Evolutionary conservation across 768 basidiomycete genomes (phyloP).

Genomic region (Mycena floridula): DNA sequence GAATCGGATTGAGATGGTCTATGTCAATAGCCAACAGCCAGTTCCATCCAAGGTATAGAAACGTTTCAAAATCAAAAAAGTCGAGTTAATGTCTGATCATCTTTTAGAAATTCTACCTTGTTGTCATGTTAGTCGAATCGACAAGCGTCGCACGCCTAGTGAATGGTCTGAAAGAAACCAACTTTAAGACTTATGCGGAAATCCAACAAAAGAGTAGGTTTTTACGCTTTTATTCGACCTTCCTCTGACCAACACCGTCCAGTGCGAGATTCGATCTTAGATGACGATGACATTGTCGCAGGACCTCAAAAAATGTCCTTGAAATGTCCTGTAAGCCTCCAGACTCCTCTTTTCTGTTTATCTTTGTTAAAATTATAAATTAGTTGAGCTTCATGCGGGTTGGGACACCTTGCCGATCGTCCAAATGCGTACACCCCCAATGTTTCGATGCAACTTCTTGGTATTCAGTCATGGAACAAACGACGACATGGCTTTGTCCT

Average conservation of each 20-base stretch:
- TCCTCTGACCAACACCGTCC: constrained; percentile 3
- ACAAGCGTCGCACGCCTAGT: constrained; percentile 68
- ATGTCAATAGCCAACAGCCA: constrained; percentile 84
- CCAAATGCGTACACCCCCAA: constrained; percentile 82
- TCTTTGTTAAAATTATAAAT: not conserved
- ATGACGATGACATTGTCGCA: constrained; percentile 90
- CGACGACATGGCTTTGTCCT: constrained; percentile 93
- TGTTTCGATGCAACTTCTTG: constrained; percentile 96
- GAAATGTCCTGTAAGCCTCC: constrained; percentile 82
- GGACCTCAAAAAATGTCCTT: constrained; percentile 87
- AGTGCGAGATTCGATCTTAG: constrained; percentile 56
- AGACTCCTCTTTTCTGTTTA: not conserved
- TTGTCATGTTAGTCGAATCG: constrained; percentile 79
- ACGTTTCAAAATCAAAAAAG: not conserved
- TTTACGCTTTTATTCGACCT: constrained; percentile 3
- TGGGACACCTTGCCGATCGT: constrained; percentile 77
- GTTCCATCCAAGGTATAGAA: constrained; percentile 58
- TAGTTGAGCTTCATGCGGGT: constrained; percentile 85
- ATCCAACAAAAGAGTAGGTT: constrained; percentile 63
- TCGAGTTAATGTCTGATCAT: not conserved
- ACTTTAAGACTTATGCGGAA: constrained; percentile 56
- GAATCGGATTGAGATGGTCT: constrained; percentile 83
- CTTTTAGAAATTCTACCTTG: constrained; percentile 76
- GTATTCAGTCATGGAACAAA: constrained; percentile 94
- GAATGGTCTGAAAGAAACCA: constrained; percentile 60